Conservation (phyloP, 78 protist genomes). For the Guillardia theta region DNA sequence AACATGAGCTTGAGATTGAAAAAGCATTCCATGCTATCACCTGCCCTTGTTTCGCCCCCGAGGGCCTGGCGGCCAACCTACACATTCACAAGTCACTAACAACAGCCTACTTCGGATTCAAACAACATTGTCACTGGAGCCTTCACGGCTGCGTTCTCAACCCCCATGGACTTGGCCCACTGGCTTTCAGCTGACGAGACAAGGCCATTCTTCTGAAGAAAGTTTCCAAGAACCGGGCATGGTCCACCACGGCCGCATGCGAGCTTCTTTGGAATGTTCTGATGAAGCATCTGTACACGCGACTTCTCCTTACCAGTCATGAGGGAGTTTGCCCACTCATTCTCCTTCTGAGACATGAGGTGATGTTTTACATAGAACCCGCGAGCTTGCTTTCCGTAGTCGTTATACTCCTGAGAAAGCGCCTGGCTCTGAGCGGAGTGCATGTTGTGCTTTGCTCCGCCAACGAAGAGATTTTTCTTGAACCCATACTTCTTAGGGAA, state of each 20-base stretch:
- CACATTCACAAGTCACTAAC: too few species aligned
- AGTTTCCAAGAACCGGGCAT: background rate
- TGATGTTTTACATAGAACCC: background rate
- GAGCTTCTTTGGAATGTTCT: background rate
- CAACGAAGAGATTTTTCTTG: too few species aligned
- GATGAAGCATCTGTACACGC: background rate
- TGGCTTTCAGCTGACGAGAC: background rate
- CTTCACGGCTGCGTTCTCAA: background rate
- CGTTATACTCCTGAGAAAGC: too few species aligned
- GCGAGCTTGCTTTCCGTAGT: background rate
- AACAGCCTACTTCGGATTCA: too few species aligned
- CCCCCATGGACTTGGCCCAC: background rate
- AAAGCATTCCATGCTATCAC: too few species aligned
- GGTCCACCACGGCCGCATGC: background rate
- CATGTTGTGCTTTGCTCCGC: too few species aligned
- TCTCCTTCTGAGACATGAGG: background rate
- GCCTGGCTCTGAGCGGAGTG: too few species aligned
- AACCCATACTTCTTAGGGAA: too few species aligned
- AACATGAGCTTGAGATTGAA: too few species aligned
- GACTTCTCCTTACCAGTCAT: background rate
- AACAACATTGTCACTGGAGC: too few species aligned
- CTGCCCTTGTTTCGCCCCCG: too few species aligned
- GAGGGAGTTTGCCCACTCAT: background rate
- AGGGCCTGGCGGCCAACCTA: too few species aligned
- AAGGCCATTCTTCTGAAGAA: background rate